A percentile compares a stretch with the other conserved stretches of the same genome.
These are phyloP conservation scores for Penicillium sp. DNA, from an alignment of 2,329 filamentous ascomycete genomes.

Conservation along the genomic window DNA sequence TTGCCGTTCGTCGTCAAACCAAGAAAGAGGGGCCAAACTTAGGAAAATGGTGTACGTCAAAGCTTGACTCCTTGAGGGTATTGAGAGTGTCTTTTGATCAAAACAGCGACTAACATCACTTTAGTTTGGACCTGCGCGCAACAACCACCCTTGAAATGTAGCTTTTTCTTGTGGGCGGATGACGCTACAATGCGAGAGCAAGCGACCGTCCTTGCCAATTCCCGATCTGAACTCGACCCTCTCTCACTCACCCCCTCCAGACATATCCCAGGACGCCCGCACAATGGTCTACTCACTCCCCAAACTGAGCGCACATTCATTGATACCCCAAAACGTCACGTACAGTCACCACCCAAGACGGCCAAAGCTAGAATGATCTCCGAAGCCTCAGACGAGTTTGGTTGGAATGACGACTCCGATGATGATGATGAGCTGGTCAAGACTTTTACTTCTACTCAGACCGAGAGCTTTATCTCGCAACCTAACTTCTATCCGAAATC, in stretches of 20 bases:
- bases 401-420: conserved; percentile 39
- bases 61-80: neutral
- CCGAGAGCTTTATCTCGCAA: conserved; percentile 22
- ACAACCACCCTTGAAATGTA: conserved; percentile 49
- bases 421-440: conserved; percentile 30
- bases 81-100: neutral
- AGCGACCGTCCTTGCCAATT: conserved; percentile 50
- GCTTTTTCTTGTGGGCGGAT: conserved; percentile 62
- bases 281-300: conserved; percentile 35
- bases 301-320: conserved; percentile 29
- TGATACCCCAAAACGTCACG: conserved; percentile 13
- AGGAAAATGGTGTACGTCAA: conserved; percentile 52
- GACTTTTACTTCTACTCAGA: conserved; percentile 10
- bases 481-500: conserved; percentile 35
- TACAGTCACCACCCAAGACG: conserved; percentile 25
- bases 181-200: conserved; percentile 57
- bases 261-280: neutral
- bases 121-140: conserved; percentile 59
- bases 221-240: conserved; percentile 45
- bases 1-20: conserved; percentile 55
- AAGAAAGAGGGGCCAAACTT: conserved; percentile 59
- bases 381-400: conserved; percentile 38
- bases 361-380: conserved; percentile 33
- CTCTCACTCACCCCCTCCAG: conserved; percentile 15
- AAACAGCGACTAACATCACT: neutral